A percentile compares a stretch with the other conserved stretches of the same genome.
Conservation (phyloP, 163 green algal species). For the Smithsoniella earleae region DNA sequence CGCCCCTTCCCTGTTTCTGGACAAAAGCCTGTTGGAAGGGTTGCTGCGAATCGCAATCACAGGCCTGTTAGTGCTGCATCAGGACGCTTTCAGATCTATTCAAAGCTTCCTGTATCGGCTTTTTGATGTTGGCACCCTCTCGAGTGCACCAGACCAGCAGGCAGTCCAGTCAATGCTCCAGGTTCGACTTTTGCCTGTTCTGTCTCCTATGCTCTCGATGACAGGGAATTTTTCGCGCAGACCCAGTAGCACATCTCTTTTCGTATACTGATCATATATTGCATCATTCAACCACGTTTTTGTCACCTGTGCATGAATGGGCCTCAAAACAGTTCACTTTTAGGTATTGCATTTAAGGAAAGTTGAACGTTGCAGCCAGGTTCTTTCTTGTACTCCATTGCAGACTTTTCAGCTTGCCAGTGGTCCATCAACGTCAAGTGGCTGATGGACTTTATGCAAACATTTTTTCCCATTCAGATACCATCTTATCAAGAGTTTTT, state of each 20-base stretch:
- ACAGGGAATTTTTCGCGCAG: not conserved
- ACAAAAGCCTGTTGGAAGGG: not conserved
- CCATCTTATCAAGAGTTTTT: too few relatives aligned
- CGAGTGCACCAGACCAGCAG: not conserved
- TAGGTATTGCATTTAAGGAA: not conserved
- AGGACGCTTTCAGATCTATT: slow-evolving; percentile 22
- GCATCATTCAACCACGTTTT: too few relatives aligned
- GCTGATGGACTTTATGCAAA: too few relatives aligned
- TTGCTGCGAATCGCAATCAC: not conserved
- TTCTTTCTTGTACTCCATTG: too few relatives aligned
- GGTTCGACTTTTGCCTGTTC: not conserved
- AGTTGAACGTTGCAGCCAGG: not conserved
- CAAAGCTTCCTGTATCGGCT: slow-evolving; percentile 16
- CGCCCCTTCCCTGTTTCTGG: slow-evolving; percentile 23
- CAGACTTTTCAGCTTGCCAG: too few relatives aligned
- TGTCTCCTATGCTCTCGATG: not conserved
- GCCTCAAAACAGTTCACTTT: too few relatives aligned
- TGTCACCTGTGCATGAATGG: too few relatives aligned
- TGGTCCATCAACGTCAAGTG: too few relatives aligned
- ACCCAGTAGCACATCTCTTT: too few relatives aligned
- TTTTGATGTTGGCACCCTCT: slow-evolving; percentile 6
- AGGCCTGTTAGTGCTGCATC: slow-evolving; percentile 20
- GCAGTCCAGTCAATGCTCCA: not conserved
- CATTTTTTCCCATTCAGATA: too few relatives aligned
- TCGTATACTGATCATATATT: too few relatives aligned